A percentile compares a stretch with the other conserved stretches of the same genome.
These are phyloP conservation scores for Striga hermonthica DNA, from an alignment of 305 asterid genomes.

Conservation along the genomic window DNA sequence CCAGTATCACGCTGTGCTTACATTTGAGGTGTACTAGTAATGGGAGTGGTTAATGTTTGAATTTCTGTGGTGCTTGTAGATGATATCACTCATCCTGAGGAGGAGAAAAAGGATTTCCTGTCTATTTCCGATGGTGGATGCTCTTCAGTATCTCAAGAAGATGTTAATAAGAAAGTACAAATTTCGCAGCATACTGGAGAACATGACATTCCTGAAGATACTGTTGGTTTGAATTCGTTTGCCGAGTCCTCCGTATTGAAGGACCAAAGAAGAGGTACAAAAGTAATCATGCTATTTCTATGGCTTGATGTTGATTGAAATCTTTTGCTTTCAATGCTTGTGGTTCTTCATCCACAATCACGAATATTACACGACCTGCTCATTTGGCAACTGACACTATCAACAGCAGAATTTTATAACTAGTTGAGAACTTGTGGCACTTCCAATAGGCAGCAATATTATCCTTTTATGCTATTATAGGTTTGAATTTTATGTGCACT, in stretches of 20 bases:
- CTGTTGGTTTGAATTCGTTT: slow-evolving; percentile 27
- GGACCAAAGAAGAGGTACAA: slow-evolving; percentile 54
- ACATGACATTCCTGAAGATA: slow-evolving; percentile 32
- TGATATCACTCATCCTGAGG: slow-evolving; percentile 78
- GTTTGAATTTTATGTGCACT: neutral
- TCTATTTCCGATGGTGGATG: slow-evolving; percentile 35
- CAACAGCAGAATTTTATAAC: neutral
- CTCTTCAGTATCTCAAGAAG: slow-evolving; percentile 42
- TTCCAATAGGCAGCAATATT: neutral
- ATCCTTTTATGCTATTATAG: neutral
- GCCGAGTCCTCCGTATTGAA: slow-evolving; percentile 33
- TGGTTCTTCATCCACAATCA: slow-evolving; percentile 12
- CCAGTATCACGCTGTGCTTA: neutral
- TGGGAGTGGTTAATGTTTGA: slow-evolving; percentile 30
- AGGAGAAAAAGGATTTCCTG: slow-evolving; percentile 36
- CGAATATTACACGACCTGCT: slow-evolving; percentile 7
- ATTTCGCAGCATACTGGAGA: slow-evolving; percentile 33
- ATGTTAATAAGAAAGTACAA: slow-evolving; percentile 33
- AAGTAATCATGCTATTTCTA: slow-evolving; percentile 25
- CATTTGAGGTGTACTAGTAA: slow-evolving; percentile 20
- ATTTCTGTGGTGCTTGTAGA: slow-evolving; percentile 54
- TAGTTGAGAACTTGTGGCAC: neutral
- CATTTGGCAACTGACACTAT: slow-evolving; percentile 14
- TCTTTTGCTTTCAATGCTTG: slow-evolving; percentile 1
- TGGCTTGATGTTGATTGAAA: slow-evolving; percentile 7